Evolutionary conservation across 352 stramenopile species (phyloP).

Genomic region (Peronospora destructor): DNA sequence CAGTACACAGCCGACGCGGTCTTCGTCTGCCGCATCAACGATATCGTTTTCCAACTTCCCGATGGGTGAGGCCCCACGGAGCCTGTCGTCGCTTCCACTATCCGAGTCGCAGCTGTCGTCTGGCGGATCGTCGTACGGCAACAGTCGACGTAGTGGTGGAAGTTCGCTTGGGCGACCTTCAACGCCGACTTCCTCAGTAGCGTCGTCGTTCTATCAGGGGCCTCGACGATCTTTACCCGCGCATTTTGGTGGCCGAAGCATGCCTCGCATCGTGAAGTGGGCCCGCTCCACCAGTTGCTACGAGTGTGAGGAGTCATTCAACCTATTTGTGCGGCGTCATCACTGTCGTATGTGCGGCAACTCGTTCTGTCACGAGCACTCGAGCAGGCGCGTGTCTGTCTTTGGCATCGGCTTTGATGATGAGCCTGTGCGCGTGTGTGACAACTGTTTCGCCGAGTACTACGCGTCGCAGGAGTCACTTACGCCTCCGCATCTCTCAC

Average conservation of each 20-base stretch:
- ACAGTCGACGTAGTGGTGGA: slow-evolving; percentile 15
- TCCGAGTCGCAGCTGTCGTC: slow-evolving; percentile 40
- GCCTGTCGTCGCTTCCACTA: slow-evolving; percentile 32
- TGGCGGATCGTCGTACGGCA: slow-evolving; percentile 26
- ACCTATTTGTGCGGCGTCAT: slow-evolving; percentile 75
- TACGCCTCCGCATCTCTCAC: slow-evolving; percentile 10
- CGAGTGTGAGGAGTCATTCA: slow-evolving; percentile 79
- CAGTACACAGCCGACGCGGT: slow-evolving; percentile 55
- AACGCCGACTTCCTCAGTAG: slow-evolving; percentile 27
- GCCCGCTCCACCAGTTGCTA: slow-evolving; percentile 74
- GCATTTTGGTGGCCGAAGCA: slow-evolving; percentile 27
- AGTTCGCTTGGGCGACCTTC: slow-evolving; percentile 28
- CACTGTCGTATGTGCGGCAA: slow-evolving; percentile 85
- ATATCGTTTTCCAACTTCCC: slow-evolving; percentile 38
- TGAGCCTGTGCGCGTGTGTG: slow-evolving; percentile 79
- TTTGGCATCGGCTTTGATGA: slow-evolving; percentile 77
- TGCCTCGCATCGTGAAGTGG: slow-evolving; percentile 75
- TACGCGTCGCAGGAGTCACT: slow-evolving; percentile 37
- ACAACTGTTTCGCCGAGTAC: slow-evolving; percentile 79
- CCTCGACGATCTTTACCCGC: slow-evolving; percentile 21
- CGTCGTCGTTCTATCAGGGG: slow-evolving; percentile 32
- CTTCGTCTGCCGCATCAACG: slow-evolving; percentile 57
- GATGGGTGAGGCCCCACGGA: slow-evolving; percentile 28
- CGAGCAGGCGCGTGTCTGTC: slow-evolving; percentile 62
- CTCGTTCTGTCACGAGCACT: slow-evolving; percentile 85